phyloP scores from a whole-genome alignment of 345 rosid species.

The Populus simonii region DNA sequence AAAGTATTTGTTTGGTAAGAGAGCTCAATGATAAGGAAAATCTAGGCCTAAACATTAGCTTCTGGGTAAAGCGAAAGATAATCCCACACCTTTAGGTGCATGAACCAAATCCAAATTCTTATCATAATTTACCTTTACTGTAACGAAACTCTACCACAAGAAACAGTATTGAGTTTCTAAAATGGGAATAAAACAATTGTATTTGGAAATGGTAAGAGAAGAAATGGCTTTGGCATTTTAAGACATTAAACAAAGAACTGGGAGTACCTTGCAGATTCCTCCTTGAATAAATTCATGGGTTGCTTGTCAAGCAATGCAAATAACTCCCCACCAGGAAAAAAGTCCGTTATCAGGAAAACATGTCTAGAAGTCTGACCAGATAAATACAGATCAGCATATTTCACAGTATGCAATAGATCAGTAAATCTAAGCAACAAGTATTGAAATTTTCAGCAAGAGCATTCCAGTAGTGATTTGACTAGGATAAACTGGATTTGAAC shows the following conservation, averaged over 20 bases:
- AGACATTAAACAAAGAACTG: neutral
- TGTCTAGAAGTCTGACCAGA: conserved; percentile 83
- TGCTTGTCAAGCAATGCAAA: conserved; percentile 85
- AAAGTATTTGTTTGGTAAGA: neutral
- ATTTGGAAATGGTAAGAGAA: neutral
- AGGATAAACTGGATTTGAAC: neutral
- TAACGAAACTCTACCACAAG: neutral
- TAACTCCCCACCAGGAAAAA: conserved; percentile 94
- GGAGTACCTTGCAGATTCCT: conserved; percentile 81
- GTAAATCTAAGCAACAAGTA: conserved; percentile 5
- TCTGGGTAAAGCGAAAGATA: neutral
- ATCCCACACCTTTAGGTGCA: neutral
- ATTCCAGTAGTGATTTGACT: neutral
- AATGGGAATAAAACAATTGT: neutral
- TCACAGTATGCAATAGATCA: neutral
- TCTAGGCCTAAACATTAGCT: neutral
- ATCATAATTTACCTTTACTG: neutral
- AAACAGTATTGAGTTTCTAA: neutral
- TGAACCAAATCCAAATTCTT: neutral
- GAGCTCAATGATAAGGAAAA: neutral
- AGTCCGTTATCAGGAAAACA: conserved; percentile 93
- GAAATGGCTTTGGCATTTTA: neutral
- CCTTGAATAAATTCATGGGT: conserved; percentile 80
- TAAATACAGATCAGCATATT: conserved; percentile 20
- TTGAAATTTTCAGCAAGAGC: neutral